These are phyloP conservation scores for Asterella californica DNA, from an alignment of 225 moss, liverwort and hornwort genomes.

Conservation along the genomic window DNA sequence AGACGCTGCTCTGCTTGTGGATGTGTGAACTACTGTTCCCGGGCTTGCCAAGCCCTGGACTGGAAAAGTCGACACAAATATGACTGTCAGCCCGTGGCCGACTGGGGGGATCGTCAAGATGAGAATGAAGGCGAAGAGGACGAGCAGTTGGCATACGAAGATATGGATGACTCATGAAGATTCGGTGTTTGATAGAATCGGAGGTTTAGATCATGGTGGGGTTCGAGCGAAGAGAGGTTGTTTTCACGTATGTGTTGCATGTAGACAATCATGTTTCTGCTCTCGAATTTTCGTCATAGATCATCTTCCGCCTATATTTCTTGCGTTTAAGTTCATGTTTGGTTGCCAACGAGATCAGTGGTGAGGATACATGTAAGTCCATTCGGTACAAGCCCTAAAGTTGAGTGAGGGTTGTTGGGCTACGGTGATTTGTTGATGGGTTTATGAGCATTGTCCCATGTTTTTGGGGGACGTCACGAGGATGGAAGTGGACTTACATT, in stretches of 20 bases:
- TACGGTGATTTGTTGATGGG: not conserved
- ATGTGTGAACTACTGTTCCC: constrained; percentile 46
- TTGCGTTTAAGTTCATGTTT: not conserved
- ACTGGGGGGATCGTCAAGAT: constrained; percentile 48
- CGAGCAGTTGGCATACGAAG: constrained; percentile 41
- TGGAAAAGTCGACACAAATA: constrained; percentile 52
- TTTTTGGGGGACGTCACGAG: not conserved
- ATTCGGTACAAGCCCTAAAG: not conserved
- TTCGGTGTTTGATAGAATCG: not conserved
- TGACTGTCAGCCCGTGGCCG: constrained; percentile 41
- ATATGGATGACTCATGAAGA: constrained; percentile 34
- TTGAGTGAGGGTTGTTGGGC: not conserved
- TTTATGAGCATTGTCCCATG: constrained; percentile 3
- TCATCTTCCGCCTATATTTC: not conserved
- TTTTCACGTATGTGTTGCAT: constrained; percentile 1
- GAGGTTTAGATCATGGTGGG: not conserved
- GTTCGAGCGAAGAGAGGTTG: not conserved
- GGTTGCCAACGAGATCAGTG: not conserved
- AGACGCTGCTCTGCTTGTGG: constrained; percentile 52
- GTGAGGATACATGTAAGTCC: constrained; percentile 9
- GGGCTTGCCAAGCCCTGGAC: constrained; percentile 49
- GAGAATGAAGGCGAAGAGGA: constrained; percentile 38
- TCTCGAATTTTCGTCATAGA: not conserved
- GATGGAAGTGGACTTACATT: constrained; percentile 14
- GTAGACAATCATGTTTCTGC: not conserved